Evolutionary conservation across 1,284 basidiomycete genomes (phyloP).

Genomic region (Marasmius oreades): DNA sequence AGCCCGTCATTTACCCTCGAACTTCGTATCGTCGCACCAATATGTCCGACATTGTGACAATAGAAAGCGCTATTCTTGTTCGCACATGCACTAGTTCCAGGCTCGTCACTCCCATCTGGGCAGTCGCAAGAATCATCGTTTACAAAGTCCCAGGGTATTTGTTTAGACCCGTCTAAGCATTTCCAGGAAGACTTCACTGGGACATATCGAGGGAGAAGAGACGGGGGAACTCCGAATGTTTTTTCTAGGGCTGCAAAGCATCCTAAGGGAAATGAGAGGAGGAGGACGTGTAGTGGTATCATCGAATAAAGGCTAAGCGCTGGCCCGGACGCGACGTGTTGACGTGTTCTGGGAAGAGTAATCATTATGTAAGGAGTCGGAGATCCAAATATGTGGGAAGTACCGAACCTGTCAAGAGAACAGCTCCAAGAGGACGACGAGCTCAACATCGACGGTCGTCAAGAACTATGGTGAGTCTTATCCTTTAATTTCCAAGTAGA

Average conservation of each 20-base stretch:
- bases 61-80: conserved; percentile 65
- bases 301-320: not conserved
- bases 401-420: not conserved
- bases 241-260: not conserved
- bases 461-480: conserved; percentile 2
- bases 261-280: not conserved
- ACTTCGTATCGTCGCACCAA: conserved; percentile 75
- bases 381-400: not conserved
- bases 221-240: conserved; percentile 42
- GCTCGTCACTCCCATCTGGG: conserved; percentile 90
- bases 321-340: not conserved
- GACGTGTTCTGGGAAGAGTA: too few species aligned
- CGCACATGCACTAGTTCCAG: conserved; percentile 87
- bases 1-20: conserved; percentile 93
- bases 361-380: not conserved
- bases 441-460: conserved; percentile 2
- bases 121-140: conserved; percentile 98
- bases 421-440: not conserved
- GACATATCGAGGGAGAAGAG: conserved; percentile 43
- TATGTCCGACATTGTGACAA: conserved; percentile 87
- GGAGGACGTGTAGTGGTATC: not conserved
- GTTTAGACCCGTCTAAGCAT: conserved; percentile 70
- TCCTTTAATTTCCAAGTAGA: not conserved
- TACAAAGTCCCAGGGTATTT: conserved; percentile 73
- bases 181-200: conserved; percentile 53